Evolutionary conservation across 2,329 filamentous ascomycete genomes (phyloP).

Genomic region (Beauveria caledonica): DNA sequence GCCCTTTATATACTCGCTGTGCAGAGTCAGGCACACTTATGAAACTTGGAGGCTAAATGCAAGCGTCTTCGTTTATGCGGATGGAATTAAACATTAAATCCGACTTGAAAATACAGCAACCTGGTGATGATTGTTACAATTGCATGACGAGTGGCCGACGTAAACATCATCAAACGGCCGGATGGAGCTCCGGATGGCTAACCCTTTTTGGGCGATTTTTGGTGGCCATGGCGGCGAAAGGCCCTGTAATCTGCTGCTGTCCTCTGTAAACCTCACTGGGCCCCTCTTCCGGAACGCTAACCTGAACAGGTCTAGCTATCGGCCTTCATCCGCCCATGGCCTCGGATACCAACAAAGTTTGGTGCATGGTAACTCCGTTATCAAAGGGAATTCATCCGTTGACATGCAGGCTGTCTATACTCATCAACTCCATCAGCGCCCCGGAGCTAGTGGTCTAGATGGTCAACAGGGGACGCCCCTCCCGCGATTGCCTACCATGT

Average conservation of each 20-base stretch:
- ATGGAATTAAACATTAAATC: slow-evolving; percentile 1
- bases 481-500: slow-evolving; percentile 19
- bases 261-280: background rate
- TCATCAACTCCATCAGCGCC: background rate
- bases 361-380: background rate
- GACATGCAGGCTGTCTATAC: background rate
- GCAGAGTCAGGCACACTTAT: background rate
- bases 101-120: background rate
- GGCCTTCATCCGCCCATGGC: background rate
- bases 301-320: background rate
- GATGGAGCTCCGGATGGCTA: slow-evolving; percentile 11
- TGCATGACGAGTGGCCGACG: background rate
- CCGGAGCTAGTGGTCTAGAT: slow-evolving; percentile 10
- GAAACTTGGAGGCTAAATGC: background rate
- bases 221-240: background rate
- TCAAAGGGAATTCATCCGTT: background rate
- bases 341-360: background rate
- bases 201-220: background rate
- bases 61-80: background rate
- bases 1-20: background rate
- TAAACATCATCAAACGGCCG: background rate
- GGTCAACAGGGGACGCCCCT: slow-evolving; percentile 18
- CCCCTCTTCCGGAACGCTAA: slow-evolving; percentile 1
- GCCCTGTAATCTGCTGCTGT: background rate
- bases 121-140: background rate